Conservation (phyloP, 2,329 filamentous ascomycete species). For the Paraconiothyrium brasiliense region DNA sequence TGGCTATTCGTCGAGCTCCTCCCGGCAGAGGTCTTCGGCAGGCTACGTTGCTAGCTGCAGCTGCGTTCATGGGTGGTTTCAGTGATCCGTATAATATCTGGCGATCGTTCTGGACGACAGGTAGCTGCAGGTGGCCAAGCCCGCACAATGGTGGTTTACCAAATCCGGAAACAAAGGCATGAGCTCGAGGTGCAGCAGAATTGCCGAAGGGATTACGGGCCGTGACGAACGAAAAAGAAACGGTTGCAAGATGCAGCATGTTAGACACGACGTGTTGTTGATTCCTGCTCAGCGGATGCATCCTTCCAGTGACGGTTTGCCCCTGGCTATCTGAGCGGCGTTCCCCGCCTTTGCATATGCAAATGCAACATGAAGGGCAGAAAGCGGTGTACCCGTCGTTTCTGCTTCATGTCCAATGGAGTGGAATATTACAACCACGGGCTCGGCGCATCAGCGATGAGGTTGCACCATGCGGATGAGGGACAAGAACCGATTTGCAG, state of each 20-base stretch:
- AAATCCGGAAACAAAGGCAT: conserved; percentile 11
- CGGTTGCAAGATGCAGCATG: neutral
- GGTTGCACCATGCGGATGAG: conserved; percentile 17
- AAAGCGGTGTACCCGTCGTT: conserved; percentile 6
- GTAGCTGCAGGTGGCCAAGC: neutral
- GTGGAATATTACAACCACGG: conserved; percentile 11
- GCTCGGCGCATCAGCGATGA: conserved; percentile 20
- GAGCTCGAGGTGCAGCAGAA: neutral
- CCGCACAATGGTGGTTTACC: conserved; percentile 11
- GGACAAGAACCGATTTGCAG: conserved; percentile 23
- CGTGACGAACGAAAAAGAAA: neutral
- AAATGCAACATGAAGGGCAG: neutral
- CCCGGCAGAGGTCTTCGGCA: conserved; percentile 5
- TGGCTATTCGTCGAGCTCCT: neutral
- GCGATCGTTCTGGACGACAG: conserved; percentile 6
- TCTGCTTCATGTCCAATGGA: conserved; percentile 19
- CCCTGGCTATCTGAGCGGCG: neutral
- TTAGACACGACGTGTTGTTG: too few species aligned
- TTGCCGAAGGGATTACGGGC: conserved; percentile 10
- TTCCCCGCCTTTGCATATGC: conserved; percentile 1
- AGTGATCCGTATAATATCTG: neutral
- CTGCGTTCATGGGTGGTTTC: neutral
- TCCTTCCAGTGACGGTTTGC: neutral
- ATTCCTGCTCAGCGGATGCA: neutral
- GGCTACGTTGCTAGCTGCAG: conserved; percentile 3